Base-by-base conservation (phyloP, 306 rosid genomes). In the Cucurbita ficifolia region DNA sequence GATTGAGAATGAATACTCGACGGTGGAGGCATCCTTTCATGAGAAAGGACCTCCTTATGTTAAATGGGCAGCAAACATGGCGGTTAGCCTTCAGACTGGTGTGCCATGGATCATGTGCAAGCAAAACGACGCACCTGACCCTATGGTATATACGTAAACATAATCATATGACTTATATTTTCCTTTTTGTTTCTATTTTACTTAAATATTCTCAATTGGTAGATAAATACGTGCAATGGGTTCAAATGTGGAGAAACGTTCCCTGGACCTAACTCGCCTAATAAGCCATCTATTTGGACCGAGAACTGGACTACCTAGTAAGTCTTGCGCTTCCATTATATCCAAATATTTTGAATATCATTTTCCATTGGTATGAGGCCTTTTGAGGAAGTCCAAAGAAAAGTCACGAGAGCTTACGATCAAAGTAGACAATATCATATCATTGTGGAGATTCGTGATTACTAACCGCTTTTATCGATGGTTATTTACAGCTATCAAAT, bases 101-200 rank as follows among this genome's bases (percentile, higher is more conserved):
- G 99, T 95, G 54, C 99, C 99, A 1, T 95, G 99, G 99, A 85
- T 95, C 18, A 95, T 95, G 99, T 95, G 99, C 89, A 95, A 95
- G 90, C 92, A 95, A 88, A 96, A 88, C 19, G 96, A 95, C 84
- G 99, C 99, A 4, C 99, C 99, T 18, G 99, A 95, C 87, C 97
- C 99, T 64, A 89, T 95, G 91, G 99, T 95, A 61, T 10, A 16
- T 48, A 4, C 5, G n/a, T 54, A 19, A 53, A 73, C 1, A 54
- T 35, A 29, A 33, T 1, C 3, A 29, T 8, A 33, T 9, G n/a
- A 6, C 16, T 17, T 49, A 22, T 19, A 29, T 19, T 8, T 53
- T 19, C 57, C 9, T 65, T 14, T 39, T 4, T 63, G 0, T 40
- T 6, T 63, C 10, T 63, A 62, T 7, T 7, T 35, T 68, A 19